Base-by-base conservation (phyloP, 768 basidiomycete genomes). In the Phaeotremella fagi region DNA sequence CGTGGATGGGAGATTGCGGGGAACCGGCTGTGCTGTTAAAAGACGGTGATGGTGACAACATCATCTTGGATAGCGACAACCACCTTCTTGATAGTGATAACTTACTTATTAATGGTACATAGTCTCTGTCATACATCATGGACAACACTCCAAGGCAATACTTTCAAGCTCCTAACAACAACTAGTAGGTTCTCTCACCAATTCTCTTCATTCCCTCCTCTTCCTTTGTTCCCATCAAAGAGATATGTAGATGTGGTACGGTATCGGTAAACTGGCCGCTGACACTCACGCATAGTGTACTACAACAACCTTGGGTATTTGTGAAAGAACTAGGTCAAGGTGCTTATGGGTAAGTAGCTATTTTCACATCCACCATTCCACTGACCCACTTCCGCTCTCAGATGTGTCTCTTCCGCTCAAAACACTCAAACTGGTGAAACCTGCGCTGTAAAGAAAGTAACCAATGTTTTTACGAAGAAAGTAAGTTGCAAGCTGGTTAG, bases 321-420 rank as follows among this genome's bases (percentile, higher is more conserved):
- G 88, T 92, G 76, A 98, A 98, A 77, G 92, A 97, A 70, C 87
- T 98, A 48, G 90, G 91, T 26, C 89, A 92, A 75, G 90, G 92
- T 61, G 90, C 91, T 20, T 94, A 95, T 73, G 90, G 91, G 36
- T 90, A 87, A 69, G 89, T 91, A 60, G 85, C 90, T 52, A 82
- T 86, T 6, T 49, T 38, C 36, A 24, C 23, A 12, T 14, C 20
- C 6, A 12, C 6, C 22, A 41, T 22, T 14, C 22, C 12, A 41
- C 38, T 41, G 38, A 12, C 7, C 20, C 11, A 6, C 22, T 7
- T 6, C 20, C 7, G 38, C 38, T 18, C 20, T 41, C 38, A 68
- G 69, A 35, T 71, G 69, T 36, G 69, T 71, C 27, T 61, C 70
- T 3, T 70, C 67, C 24, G 91, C 92, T 16, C 60, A 63, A 23